Evolutionary conservation across 306 rosid genomes (phyloP).

Genomic region (Luffa aegyptiaca): DNA sequence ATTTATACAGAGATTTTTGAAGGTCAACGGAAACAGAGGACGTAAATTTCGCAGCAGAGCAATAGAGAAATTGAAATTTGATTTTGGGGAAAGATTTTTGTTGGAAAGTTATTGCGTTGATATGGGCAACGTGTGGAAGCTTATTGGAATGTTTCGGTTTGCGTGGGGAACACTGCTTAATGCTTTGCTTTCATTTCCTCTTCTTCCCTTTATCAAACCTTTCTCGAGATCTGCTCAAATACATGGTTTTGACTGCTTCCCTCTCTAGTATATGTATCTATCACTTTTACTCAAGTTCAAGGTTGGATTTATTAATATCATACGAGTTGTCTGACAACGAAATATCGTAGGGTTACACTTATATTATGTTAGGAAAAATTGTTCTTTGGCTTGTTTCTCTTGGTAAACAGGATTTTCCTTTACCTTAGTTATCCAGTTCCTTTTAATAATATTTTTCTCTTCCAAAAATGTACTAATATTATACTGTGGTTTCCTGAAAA

Average conservation of each 20-base stretch:
- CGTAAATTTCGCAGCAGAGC: background rate
- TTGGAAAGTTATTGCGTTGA: background rate
- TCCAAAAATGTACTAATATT: too few relatives aligned
- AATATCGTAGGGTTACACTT: too few relatives aligned
- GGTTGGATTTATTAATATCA: background rate
- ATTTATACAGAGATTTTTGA: background rate
- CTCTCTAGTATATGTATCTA: too few relatives aligned
- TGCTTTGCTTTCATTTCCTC: background rate
- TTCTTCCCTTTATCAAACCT: background rate
- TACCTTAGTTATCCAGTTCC: too few relatives aligned
- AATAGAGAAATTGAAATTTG: background rate
- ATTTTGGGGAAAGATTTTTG: background rate
- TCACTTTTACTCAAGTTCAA: too few relatives aligned
- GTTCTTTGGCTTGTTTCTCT: too few relatives aligned
- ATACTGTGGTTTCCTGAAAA: too few relatives aligned
- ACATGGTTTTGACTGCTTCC: background rate
- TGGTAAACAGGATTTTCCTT: too few relatives aligned
- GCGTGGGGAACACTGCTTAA: background rate
- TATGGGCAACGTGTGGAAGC: background rate
- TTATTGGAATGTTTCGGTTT: background rate
- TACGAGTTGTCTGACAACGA: too few relatives aligned
- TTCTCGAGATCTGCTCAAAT: background rate
- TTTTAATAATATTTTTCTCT: too few relatives aligned
- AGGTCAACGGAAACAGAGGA: background rate
- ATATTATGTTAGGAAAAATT: too few relatives aligned